A percentile compares a stretch with the other conserved stretches of the same genome.
phyloP scores from a whole-genome alignment of 2,329 filamentous ascomycete genomes.

The Paraphoma sp. region DNA sequence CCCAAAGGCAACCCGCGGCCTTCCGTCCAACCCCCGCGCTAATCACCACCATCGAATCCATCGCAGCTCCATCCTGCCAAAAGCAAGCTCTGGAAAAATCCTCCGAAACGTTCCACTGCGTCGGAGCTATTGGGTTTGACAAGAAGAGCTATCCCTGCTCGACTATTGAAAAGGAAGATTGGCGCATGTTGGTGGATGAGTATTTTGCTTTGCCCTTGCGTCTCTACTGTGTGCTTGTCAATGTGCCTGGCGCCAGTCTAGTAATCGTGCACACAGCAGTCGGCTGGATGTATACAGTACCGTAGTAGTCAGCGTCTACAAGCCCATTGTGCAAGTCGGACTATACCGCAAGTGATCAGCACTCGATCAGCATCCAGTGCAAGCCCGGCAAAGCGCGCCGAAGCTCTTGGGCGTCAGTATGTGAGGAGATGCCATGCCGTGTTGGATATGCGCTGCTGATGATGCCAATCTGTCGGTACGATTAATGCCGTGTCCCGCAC shows the following conservation, averaged over 20 bases:
- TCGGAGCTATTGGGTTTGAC: neutral
- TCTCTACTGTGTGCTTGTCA: neutral
- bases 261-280: neutral
- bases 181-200: neutral
- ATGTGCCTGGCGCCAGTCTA: too few relatives aligned
- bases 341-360: too few relatives aligned
- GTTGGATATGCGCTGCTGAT: neutral
- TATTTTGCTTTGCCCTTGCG: neutral
- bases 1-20: neutral
- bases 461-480: neutral
- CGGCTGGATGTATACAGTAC: too few relatives aligned
- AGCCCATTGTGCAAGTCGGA: too few relatives aligned
- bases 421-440: neutral
- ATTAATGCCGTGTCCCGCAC: neutral
- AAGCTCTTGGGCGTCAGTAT: neutral
- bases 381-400: neutral
- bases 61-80: neutral
- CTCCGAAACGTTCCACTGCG: neutral
- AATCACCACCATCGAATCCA: neutral
- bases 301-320: too few relatives aligned
- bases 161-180: neutral
- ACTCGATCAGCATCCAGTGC: too few relatives aligned
- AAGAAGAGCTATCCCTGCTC: neutral
- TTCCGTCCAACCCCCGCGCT: neutral
- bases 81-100: neutral